Base-by-base conservation (phyloP, 1,284 basidiomycete species). In the Amylostereum areolatum region DNA sequence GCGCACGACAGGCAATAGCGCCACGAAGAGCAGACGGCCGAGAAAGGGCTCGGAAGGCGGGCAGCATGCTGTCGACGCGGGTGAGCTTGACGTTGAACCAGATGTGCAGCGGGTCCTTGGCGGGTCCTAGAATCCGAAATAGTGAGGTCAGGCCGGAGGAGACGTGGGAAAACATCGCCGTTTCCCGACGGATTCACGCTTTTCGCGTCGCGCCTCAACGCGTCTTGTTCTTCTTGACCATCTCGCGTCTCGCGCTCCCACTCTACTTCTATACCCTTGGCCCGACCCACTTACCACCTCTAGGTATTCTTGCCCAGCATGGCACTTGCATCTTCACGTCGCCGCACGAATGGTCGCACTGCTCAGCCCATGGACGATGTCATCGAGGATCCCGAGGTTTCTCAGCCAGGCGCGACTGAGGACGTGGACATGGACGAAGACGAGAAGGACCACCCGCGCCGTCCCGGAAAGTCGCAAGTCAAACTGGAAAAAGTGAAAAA, bases 361-460 rank as follows among this genome's bases (percentile, higher is more conserved):
- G 18, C 18, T 18, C 41, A 25, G 41, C 41, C 70, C 2, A 74
- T 76, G 4, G 77, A 75, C n/a, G 83, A 85, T 36, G 55, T 60
- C 49, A 85, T 85, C 34, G 83, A 85, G 57, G 81, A 83, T 39
- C 74, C 74, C 2, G 63, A 63, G 2, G 59, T 64, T 5, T 67
- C 68, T 7, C 70, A 73, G 52, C 52, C 50, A 3, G 57, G 56
- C 25, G 58, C 65, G 29, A 63, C 60, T 25, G 66, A 64, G 30
- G 68, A 67, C 9, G 73, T 73, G 9, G 75, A 75, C 46, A 77
- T 76, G 24, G 74, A 76, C 24, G 71, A 71, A 25, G 74, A 73
- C 36, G 74, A 74, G 9, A 59, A 59, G 8, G 62, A 70, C 27
- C 70, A 67, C 46, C 65, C 66, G 3, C 66, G 62, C 24, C 55